A percentile compares a stretch with the other conserved stretches of the same genome.
These are phyloP conservation scores for Metarhizium robertsii DNA, from an alignment of 2,329 filamentous ascomycete species.

Conservation along the genomic window DNA sequence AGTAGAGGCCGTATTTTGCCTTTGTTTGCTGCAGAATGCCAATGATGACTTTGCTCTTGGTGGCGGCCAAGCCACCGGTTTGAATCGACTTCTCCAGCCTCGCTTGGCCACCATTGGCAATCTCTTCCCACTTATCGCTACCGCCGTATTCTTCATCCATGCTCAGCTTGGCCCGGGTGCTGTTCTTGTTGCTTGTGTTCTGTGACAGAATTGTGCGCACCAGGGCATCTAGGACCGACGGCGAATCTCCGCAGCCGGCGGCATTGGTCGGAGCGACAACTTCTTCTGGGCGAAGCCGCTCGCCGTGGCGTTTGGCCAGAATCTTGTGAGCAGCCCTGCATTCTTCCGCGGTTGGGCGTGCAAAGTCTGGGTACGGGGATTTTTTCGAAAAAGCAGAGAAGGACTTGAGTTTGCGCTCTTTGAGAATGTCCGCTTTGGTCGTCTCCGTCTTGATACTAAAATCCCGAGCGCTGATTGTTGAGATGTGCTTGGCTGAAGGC, in stretches of 20 bases:
- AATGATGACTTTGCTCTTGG: conserved; percentile 68
- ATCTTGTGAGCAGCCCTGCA: conserved; percentile 59
- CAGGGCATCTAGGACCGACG: conserved; percentile 42
- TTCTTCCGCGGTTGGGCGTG: conserved; percentile 55
- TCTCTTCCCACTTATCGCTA: conserved; percentile 32
- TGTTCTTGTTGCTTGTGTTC: conserved; percentile 44
- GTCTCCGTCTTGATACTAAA: background rate
- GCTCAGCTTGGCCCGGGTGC: conserved; percentile 47
- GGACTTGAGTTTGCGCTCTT: conserved; percentile 33
- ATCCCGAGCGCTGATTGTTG: background rate
- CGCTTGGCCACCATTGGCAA: conserved; percentile 28
- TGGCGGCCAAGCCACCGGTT: conserved; percentile 58
- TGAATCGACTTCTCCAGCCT: conserved; percentile 53
- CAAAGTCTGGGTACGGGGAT: conserved; percentile 60
- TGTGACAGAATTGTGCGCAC: conserved; percentile 43
- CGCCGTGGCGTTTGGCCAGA: conserved; percentile 56
- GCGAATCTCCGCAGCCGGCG: conserved; percentile 50
- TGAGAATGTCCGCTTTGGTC: conserved; percentile 17
- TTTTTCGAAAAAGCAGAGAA: conserved; percentile 28
- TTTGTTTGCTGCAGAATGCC: conserved; percentile 56
- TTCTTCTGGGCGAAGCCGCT: conserved; percentile 48
- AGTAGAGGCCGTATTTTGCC: conserved; percentile 29
- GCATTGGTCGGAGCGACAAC: conserved; percentile 53
- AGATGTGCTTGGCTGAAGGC: background rate
- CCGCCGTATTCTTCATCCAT: conserved; percentile 35